Evolutionary conservation across 2,329 filamentous ascomycete genomes (phyloP).

Genomic region (Neofusicoccum laricinum): DNA sequence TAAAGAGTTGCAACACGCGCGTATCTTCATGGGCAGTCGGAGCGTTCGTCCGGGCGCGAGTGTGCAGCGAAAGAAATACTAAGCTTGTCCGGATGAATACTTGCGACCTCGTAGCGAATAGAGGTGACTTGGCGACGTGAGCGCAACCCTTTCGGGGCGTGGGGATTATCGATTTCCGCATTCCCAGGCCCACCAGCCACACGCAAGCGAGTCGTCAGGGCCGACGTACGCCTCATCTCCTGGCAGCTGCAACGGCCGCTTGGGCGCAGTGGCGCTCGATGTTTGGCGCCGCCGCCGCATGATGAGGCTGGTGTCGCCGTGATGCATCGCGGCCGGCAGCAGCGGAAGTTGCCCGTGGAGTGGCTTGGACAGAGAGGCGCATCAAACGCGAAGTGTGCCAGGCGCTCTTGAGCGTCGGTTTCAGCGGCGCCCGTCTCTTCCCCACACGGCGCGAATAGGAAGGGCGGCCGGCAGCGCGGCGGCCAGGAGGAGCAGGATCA

Average conservation of each 20-base stretch:
- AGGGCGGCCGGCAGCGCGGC: background rate
- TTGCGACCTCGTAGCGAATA: too few species aligned
- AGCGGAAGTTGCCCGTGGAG: too few species aligned
- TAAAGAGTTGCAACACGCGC: too few species aligned
- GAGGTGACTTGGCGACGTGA: too few species aligned
- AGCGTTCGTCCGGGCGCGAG: too few species aligned
- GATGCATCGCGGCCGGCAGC: too few species aligned
- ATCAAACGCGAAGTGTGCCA: constrained; percentile 6
- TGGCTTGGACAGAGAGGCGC: background rate
- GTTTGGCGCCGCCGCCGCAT: background rate
- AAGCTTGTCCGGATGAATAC: too few species aligned
- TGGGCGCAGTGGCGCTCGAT: background rate
- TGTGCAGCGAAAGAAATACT: too few species aligned
- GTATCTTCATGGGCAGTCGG: too few species aligned
- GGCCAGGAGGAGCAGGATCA: background rate
- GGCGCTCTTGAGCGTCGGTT: background rate
- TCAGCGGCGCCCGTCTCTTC: background rate
- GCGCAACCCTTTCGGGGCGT: too few species aligned
- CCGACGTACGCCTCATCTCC: constrained; percentile 10
- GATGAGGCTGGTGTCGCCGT: background rate
- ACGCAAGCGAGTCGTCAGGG: constrained; percentile 12
- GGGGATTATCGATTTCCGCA: too few species aligned
- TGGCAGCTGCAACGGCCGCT: background rate
- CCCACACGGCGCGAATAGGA: background rate
- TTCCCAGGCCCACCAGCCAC: constrained; percentile 1